phyloP scores from a whole-genome alignment of 2,329 filamentous ascomycete species.

The Colletotrichum tanaceti region DNA sequence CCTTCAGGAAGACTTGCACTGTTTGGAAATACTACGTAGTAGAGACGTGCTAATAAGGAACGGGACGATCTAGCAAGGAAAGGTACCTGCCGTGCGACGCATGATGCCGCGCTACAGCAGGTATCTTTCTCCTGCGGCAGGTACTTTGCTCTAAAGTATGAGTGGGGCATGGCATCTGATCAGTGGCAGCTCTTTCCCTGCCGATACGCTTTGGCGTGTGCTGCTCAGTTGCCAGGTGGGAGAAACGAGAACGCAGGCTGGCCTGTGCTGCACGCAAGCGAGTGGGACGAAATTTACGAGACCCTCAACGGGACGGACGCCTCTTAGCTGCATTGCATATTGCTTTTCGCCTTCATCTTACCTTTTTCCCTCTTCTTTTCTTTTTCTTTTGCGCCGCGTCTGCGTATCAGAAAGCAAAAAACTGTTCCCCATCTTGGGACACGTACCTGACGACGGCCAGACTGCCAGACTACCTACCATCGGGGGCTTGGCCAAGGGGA shows the following conservation, averaged over 20 bases:
- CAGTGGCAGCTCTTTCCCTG: constrained; percentile 38
- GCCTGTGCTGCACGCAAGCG: constrained; percentile 36
- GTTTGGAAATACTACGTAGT: too few species aligned
- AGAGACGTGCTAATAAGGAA: constrained; percentile 1
- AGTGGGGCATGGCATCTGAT: constrained; percentile 15
- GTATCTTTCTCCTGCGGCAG: background rate
- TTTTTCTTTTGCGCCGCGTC: background rate
- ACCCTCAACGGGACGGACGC: constrained; percentile 23
- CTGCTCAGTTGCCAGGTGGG: constrained; percentile 28
- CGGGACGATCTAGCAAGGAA: background rate
- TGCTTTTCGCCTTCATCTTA: background rate
- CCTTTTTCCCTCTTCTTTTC: too few species aligned
- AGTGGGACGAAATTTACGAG: constrained; percentile 41
- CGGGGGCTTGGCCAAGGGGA: background rate
- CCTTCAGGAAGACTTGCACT: background rate
- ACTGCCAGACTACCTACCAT: constrained; percentile 5
- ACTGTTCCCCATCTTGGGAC: background rate
- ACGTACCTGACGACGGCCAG: constrained; percentile 3
- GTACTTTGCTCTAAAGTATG: constrained; percentile 13
- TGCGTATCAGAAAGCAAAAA: background rate
- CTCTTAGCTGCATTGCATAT: constrained; percentile 20
- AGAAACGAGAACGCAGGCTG: constrained; percentile 21
- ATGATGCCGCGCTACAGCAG: background rate
- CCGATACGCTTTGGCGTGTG: constrained; percentile 22
- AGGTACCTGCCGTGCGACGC: background rate